A percentile compares a stretch with the other conserved stretches of the same genome.
These are phyloP conservation scores for Aphanomyces cochlioides DNA, from an alignment of 352 stramenopile species.

Conservation along the genomic window DNA sequence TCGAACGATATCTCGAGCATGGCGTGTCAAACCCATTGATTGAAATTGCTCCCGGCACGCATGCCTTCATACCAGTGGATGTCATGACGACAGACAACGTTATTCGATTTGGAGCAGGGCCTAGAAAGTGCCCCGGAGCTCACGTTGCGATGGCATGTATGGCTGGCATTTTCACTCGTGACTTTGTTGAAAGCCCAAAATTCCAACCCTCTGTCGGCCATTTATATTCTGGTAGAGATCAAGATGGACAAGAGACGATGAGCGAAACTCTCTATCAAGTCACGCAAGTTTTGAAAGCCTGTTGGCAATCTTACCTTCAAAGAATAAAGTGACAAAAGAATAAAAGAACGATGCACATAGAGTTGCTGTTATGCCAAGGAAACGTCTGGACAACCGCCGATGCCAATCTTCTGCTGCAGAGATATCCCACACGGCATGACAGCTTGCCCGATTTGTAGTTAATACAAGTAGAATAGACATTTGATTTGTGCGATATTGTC, in stretches of 20 bases:
- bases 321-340: not conserved
- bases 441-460: no score
- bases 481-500: no score
- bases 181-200: conserved; percentile 8
- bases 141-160: conserved; percentile 21
- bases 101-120: conserved; percentile 26
- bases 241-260: conserved; percentile 25
- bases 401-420: no score
- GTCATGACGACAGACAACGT: conserved; percentile 23
- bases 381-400: no score
- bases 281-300: not conserved
- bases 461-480: no score
- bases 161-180: conserved; percentile 10
- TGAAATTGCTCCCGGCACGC: conserved; percentile 19
- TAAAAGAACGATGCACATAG: not conserved
- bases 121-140: conserved; percentile 25
- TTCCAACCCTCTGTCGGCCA: conserved; percentile 19
- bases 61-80: conserved; percentile 29
- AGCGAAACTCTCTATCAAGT: conserved; percentile 19
- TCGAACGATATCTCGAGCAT: conserved; percentile 6
- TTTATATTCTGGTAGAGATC: conserved; percentile 24
- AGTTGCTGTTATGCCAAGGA: not conserved
- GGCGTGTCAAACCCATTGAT: not conserved
- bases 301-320: not conserved
- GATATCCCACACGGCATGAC: no score